A percentile compares a stretch with the other conserved stretches of the same genome.
phyloP scores from a whole-genome alignment of 2,329 filamentous ascomycete species.

The Colletotrichum cuscutae region DNA sequence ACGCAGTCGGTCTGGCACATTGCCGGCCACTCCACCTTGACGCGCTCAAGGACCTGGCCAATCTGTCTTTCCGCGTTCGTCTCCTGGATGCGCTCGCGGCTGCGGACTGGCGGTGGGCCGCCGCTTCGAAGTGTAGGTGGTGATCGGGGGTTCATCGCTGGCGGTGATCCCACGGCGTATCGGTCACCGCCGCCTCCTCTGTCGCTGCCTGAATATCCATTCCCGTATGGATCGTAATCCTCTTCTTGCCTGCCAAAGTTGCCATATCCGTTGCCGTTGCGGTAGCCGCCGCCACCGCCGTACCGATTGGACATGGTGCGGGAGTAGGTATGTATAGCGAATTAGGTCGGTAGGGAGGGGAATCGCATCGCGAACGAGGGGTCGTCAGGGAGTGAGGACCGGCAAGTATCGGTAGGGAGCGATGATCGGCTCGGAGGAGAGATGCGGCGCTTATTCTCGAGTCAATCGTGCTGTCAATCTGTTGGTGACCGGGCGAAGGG shows the following conservation, averaged over 20 bases:
- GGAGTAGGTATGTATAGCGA: slow-evolving; percentile 13
- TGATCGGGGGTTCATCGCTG: slow-evolving; percentile 33
- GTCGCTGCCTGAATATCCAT: slow-evolving; percentile 47
- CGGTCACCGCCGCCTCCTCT: slow-evolving; percentile 52
- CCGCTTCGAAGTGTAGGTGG: slow-evolving; percentile 44
- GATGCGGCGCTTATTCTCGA: not conserved
- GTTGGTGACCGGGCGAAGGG: not conserved
- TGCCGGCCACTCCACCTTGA: slow-evolving; percentile 89
- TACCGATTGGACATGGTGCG: slow-evolving; percentile 36
- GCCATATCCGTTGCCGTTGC: slow-evolving; percentile 52
- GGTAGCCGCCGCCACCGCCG: slow-evolving; percentile 49
- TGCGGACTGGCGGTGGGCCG: slow-evolving; percentile 41
- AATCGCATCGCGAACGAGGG: slow-evolving; percentile 29
- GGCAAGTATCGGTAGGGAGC: not conserved
- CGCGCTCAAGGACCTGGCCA: slow-evolving; percentile 78
- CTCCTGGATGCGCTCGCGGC: slow-evolving; percentile 46
- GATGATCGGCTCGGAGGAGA: not conserved
- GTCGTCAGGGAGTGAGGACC: not conserved
- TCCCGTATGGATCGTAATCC: slow-evolving; percentile 62
- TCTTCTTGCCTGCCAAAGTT: slow-evolving; percentile 54
- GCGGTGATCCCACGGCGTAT: slow-evolving; percentile 48
- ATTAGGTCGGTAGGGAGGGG: slow-evolving; percentile 17
- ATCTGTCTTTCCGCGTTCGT: slow-evolving; percentile 67
- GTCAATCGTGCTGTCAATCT: not conserved
- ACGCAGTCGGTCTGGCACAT: slow-evolving; percentile 91